These are phyloP conservation scores for Sporothrix pallida DNA, from an alignment of 2,329 filamentous ascomycete species.

Conservation along the genomic window DNA sequence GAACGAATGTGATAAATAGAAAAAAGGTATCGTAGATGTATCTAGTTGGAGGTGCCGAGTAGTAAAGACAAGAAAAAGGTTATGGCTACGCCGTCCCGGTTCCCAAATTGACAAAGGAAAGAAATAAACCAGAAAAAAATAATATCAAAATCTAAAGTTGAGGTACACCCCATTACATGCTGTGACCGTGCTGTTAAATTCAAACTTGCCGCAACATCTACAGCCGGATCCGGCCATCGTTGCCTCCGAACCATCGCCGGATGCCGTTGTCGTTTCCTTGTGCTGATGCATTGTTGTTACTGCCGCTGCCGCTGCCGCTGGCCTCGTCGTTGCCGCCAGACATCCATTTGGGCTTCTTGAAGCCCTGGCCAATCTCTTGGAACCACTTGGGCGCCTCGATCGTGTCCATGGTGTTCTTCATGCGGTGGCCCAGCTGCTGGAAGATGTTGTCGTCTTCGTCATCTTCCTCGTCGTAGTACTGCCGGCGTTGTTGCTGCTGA, in stretches of 20 bases:
- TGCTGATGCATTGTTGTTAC: slow-evolving; percentile 22
- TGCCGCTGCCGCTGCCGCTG: slow-evolving; percentile 39
- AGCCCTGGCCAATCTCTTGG: slow-evolving; percentile 68
- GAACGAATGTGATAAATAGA: not conserved
- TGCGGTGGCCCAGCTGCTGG: slow-evolving; percentile 78
- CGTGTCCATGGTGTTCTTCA: slow-evolving; percentile 90
- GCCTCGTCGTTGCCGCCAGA: slow-evolving; percentile 56
- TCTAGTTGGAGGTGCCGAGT: slow-evolving; percentile 4
- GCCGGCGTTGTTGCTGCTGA: not conserved
- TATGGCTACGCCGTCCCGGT: not conserved
- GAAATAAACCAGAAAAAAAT: not conserved
- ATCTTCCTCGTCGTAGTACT: slow-evolving; percentile 38
- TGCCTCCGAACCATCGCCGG: slow-evolving; percentile 64
- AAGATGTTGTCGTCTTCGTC: slow-evolving; percentile 82
- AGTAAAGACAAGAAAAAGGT: slow-evolving; percentile 13
- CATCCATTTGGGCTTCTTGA: slow-evolving; percentile 85
- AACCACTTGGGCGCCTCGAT: slow-evolving; percentile 84
- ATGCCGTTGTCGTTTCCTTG: slow-evolving; percentile 46
- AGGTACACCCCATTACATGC: not conserved
- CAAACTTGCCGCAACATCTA: slow-evolving; percentile 13
- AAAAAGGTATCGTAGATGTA: slow-evolving; percentile 16
- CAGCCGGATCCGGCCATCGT: slow-evolving; percentile 47
- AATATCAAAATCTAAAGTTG: slow-evolving; percentile 1
- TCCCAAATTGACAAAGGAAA: slow-evolving; percentile 22
- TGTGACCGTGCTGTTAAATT: not conserved